Conservation (phyloP, 2,329 filamentous ascomycete genomes). For the Davidsoniella virescens region DNA sequence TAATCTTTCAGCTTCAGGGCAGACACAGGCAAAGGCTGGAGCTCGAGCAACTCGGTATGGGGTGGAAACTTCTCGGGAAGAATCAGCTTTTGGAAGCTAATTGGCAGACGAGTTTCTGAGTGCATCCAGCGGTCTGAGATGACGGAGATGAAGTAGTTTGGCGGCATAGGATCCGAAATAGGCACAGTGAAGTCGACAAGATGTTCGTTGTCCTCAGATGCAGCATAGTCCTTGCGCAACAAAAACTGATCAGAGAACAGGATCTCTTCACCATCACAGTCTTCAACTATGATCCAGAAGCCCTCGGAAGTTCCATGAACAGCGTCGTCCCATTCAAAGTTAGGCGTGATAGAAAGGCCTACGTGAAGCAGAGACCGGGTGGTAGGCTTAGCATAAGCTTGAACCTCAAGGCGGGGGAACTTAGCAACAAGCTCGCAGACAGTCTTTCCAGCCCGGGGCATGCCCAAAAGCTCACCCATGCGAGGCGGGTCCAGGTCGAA, state of each 20-base stretch:
- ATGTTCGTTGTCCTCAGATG: conserved; percentile 78
- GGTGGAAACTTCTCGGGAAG: conserved; percentile 90
- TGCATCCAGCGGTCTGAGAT: conserved; percentile 98
- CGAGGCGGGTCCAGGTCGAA: conserved; percentile 92
- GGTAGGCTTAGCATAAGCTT: conserved; percentile 86
- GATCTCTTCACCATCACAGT: conserved; percentile 92
- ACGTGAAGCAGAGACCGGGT: conserved; percentile 85
- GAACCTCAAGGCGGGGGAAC: conserved; percentile 82
- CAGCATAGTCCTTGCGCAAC: conserved; percentile 74
- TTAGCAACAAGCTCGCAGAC: conserved; percentile 80
- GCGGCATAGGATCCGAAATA: conserved; percentile 93
- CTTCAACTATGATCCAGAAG: conserved; percentile 96
- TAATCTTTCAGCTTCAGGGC: conserved; percentile 79
- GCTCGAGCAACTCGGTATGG: conserved; percentile 78
- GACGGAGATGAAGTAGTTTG: conserved; percentile 94
- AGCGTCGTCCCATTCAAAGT: conserved; percentile 87
- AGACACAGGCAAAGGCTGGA: conserved; percentile 79
- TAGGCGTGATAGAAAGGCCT: conserved; percentile 80
- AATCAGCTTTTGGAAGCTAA: conserved; percentile 89
- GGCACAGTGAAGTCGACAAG: conserved; percentile 91
- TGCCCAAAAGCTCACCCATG: conserved; percentile 85
- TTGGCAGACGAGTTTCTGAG: conserved; percentile 79
- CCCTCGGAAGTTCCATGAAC: conserved; percentile 77
- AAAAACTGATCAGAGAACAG: conserved; percentile 90
- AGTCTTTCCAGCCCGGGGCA: conserved; percentile 72